Evolutionary conservation across 768 basidiomycete species (phyloP).

Genomic region (Leccinum variicolor): DNA sequence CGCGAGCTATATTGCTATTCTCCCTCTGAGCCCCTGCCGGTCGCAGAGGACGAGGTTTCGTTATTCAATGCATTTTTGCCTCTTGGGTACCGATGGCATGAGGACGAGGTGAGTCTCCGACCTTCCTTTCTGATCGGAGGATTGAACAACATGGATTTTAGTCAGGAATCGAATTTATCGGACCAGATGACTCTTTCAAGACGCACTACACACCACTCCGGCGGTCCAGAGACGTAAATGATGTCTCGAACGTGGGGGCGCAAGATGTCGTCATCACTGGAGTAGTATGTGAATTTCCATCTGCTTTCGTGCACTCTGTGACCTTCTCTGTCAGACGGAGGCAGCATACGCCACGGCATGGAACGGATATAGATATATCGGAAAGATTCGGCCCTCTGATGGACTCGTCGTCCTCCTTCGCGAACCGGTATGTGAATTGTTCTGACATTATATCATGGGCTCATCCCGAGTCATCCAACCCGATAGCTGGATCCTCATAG

Average conservation of each 20-base stretch:
- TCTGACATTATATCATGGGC: background rate
- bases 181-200: conserved; percentile 34
- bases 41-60: conserved; percentile 33
- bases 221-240: conserved; percentile 10
- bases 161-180: conserved; percentile 30
- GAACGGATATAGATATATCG: conserved; percentile 54
- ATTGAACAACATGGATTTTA: conserved; percentile 4
- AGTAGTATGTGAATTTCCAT: conserved; percentile 34
- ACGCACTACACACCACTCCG: conserved; percentile 38
- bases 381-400: conserved; percentile 56
- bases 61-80: conserved; percentile 48
- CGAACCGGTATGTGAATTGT: conserved; percentile 42
- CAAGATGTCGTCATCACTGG: conserved; percentile 54
- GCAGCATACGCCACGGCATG: conserved; percentile 47
- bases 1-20: conserved; percentile 46
- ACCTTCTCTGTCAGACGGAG: conserved; percentile 38
- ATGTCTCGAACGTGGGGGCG: conserved; percentile 17
- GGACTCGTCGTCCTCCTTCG: conserved; percentile 54
- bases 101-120: conserved; percentile 23
- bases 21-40: conserved; percentile 32
- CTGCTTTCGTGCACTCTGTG: background rate
- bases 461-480: background rate
- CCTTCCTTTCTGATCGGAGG: background rate
- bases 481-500: conserved; percentile 24
- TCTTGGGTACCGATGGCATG: conserved; percentile 33